Base-by-base conservation (phyloP, 2,329 filamentous ascomycete species). In the Trichoderma gracile region DNA sequence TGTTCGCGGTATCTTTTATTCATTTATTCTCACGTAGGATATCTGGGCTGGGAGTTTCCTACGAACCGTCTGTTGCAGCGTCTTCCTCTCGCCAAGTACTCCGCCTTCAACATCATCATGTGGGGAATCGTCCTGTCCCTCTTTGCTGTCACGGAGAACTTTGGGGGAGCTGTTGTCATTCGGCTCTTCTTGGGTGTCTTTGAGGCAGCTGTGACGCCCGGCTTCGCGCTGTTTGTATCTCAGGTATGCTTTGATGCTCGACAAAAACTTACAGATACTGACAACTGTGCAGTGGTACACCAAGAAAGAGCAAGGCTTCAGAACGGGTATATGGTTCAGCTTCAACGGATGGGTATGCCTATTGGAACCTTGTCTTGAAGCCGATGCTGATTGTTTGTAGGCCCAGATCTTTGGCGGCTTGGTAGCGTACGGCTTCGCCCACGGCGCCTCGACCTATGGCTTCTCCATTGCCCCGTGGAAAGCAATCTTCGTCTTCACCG, bases 111-210 rank as follows among this genome's bases (percentile, higher is more conserved):
- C 45, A 57, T 68, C 42, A 66, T 64, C 19, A 50, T 55, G 30
- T 68, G 67, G 67, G 67, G 65, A n/a, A 21, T 63, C 2, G 53
- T 67, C 1, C 57, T 68, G 15, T 38, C 46, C 38, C 58, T 65
- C 1, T 61, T 62, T 60, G 59, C 65, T 3, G 45, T 23, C 5
- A 54, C 52, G 1, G 49, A 62, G 15, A 67, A 67, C 14, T 66
- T 66, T n/a, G 59, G 52, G 1, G 66, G 67, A 7, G 55, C 58
- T 21, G 49, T 68, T 5, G 67, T 66, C 6, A 61, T 68, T 43
- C 65, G 67, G 4, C 50, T 66, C 17, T 56, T 67, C n/a, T 38
- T 68, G 9, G 67, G 67, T 15, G 19, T 67, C 4, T 60, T 67
- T 33, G 67, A 68, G 19, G 61, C 65, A 1, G 65, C 61, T 40